Conservation (phyloP, 2,329 filamentous ascomycete species). For the Hypoxylon sp. region DNA sequence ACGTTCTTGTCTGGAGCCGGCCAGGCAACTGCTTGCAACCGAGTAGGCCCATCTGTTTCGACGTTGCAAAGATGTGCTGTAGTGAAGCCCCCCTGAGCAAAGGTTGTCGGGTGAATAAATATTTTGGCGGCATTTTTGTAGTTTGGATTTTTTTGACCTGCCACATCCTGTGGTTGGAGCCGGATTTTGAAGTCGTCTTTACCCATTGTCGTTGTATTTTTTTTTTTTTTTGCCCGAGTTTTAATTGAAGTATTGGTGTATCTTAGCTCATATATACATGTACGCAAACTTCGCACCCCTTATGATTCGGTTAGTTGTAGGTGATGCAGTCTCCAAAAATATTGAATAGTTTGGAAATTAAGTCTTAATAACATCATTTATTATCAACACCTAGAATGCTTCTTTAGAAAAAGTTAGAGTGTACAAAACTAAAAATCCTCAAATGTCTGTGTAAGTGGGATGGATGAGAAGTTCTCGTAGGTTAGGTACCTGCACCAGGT, state of each 20-base stretch:
- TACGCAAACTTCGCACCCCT: slow-evolving; percentile 14
- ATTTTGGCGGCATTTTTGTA: slow-evolving; percentile 56
- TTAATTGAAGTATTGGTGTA: slow-evolving; percentile 3
- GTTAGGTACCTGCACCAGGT: too few relatives aligned
- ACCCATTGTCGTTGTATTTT: slow-evolving; percentile 18
- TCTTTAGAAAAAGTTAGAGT: background rate
- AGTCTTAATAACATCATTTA: slow-evolving; percentile 11
- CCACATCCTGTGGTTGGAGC: slow-evolving; percentile 53
- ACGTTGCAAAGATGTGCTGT: slow-evolving; percentile 58
- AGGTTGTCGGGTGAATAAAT: slow-evolving; percentile 53
- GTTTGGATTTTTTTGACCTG: slow-evolving; percentile 52
- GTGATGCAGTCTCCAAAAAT: background rate
- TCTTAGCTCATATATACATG: slow-evolving; percentile 12
- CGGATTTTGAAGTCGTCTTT: slow-evolving; percentile 54
- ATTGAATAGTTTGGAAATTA: background rate
- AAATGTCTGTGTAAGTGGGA: slow-evolving; percentile 10
- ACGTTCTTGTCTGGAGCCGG: slow-evolving; percentile 71
- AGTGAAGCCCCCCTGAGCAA: slow-evolving; percentile 51
- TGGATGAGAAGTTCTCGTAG: slow-evolving; percentile 21
- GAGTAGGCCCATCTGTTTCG: slow-evolving; percentile 52
- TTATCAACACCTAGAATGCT: slow-evolving; percentile 6
- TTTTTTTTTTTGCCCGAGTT: too few relatives aligned
- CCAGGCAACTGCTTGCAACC: slow-evolving; percentile 66
- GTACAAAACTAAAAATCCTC: background rate
- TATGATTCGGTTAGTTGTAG: slow-evolving; percentile 7